These are phyloP conservation scores for Chalciporus chontae DNA, from an alignment of 768 basidiomycete genomes.

Conservation along the genomic window DNA sequence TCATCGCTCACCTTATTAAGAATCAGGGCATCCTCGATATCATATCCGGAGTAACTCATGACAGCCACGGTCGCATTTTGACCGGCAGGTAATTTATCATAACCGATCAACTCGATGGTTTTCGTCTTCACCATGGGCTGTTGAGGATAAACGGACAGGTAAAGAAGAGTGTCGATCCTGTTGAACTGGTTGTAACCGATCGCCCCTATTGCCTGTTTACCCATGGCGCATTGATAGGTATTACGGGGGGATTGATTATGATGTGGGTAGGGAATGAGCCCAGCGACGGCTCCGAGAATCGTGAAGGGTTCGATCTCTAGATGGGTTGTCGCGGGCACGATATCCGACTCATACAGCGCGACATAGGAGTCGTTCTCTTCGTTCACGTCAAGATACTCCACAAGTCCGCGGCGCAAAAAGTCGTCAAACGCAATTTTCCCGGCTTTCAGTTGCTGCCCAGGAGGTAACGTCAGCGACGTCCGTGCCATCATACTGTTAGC, in stretches of 20 bases:
- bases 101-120: conserved; percentile 95
- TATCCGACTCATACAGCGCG: conserved; percentile 88
- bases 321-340: conserved; percentile 82
- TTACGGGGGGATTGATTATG: conserved; percentile 99
- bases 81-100: conserved; percentile 94
- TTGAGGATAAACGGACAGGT: conserved; percentile 96
- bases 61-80: conserved; percentile 98
- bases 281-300: conserved; percentile 93
- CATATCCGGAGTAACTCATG: conserved; percentile 99
- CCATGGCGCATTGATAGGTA: conserved; percentile 99
- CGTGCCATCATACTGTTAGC: not conserved
- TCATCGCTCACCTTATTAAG: conserved; percentile 69
- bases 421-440: conserved; percentile 85
- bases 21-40: conserved; percentile 98
- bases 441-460: conserved; percentile 69
- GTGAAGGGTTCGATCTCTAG: conserved; percentile 99
- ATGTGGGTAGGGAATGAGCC: conserved; percentile 97
- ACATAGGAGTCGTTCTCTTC: conserved; percentile 99
- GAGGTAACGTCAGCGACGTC: conserved; percentile 7
- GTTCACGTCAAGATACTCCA: conserved; percentile 98
- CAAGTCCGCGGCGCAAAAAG: conserved; percentile 86
- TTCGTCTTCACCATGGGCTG: conserved; percentile 99
- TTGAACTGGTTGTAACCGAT: conserved; percentile 98
- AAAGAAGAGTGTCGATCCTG: conserved; percentile 96
- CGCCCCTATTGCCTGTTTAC: conserved; percentile 98